phyloP scores from a whole-genome alignment of 768 basidiomycete species.

The Amanita thiersii region DNA sequence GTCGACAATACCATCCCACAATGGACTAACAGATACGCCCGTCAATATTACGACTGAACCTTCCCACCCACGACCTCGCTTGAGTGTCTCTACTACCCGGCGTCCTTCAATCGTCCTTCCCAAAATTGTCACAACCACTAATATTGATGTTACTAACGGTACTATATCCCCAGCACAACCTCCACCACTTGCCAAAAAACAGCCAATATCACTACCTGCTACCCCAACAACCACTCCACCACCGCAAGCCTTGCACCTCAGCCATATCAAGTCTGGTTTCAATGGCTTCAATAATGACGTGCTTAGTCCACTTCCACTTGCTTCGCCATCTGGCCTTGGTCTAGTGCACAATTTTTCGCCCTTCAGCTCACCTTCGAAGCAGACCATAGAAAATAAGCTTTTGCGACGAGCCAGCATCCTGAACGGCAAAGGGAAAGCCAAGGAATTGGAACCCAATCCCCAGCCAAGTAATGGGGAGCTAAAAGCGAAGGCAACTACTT shows the following conservation, averaged over 20 bases:
- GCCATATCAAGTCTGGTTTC: slow-evolving; percentile 21
- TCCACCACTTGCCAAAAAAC: slow-evolving; percentile 28
- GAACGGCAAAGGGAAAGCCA: slow-evolving; percentile 22
- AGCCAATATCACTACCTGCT: slow-evolving; percentile 38
- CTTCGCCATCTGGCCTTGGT: slow-evolving; percentile 23
- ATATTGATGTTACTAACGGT: slow-evolving; percentile 2
- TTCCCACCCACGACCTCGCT: not conserved
- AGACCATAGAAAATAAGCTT: not conserved
- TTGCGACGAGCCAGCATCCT: not conserved
- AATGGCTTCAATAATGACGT: slow-evolving; percentile 24
- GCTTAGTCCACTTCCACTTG: slow-evolving; percentile 34
- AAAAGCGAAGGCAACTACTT: slow-evolving; percentile 32
- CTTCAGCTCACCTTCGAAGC: slow-evolving; percentile 3
- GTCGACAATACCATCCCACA: slow-evolving; percentile 14
- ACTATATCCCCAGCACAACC: slow-evolving; percentile 23
- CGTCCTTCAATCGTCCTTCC: slow-evolving; percentile 14
- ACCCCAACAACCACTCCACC: slow-evolving; percentile 28
- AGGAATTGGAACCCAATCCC: slow-evolving; percentile 10
- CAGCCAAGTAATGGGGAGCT: slow-evolving; percentile 25
- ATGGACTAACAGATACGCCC: slow-evolving; percentile 5
- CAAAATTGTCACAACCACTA: slow-evolving; percentile 17
- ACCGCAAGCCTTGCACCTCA: slow-evolving; percentile 21
- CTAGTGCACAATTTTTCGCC: slow-evolving; percentile 19
- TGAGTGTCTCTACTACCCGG: not conserved
- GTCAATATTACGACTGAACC: not conserved